Base-by-base conservation (phyloP, 1,139 yeast species). In the Spathaspora sp. region DNA sequence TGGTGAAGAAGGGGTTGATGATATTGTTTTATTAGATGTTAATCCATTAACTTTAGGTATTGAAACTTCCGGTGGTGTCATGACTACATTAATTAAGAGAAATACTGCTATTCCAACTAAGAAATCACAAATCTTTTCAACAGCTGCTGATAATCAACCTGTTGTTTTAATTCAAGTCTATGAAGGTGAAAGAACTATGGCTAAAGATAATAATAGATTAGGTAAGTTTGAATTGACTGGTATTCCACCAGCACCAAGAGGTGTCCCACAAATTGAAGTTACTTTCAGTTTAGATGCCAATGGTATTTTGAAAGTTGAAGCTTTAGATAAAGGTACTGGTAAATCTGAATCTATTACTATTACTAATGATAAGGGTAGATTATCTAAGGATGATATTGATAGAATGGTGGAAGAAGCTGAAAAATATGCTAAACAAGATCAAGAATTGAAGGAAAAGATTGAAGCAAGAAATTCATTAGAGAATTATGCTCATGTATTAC, bases 341-440 rank as follows among this genome's bases (percentile, higher is more conserved):
- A 90, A 90, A 76, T 82, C 93, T 50, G 89, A 93, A 72, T 85
- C 95, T 54, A 89, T 93, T 64, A 89, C 96, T 54, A 93, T 93
- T 71, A 89, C 93, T 63, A 93, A 93, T 69, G 98, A 93, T 72
- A 90, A 91, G 81, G 97, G 97, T 64, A 88, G 98, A 80, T 82
- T 93, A 65, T 80, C 96, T 51, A 87, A 87, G 75, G 96, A 89
- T 53, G 96, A 89, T 51, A 89, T 89, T 60, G 96, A 89, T 64
- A 86, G 90, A 74, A 89, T 89, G 96, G 95, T 89, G 59, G 89
- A 85, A 70, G 96, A 89, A 68, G 96, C 96, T 56, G 96, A 88
- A 74, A 83, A 86, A 73, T 89, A 76, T 64, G 95, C 96, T 57
- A 85, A 84, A 64, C 91, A 89, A 74, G 97, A 89, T 73, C 83